Evolutionary conservation across 2,329 filamentous ascomycete genomes (phyloP), one percentile per base, ranked within the genome.

Genomic region (Sclerotinia borealis): DNA sequence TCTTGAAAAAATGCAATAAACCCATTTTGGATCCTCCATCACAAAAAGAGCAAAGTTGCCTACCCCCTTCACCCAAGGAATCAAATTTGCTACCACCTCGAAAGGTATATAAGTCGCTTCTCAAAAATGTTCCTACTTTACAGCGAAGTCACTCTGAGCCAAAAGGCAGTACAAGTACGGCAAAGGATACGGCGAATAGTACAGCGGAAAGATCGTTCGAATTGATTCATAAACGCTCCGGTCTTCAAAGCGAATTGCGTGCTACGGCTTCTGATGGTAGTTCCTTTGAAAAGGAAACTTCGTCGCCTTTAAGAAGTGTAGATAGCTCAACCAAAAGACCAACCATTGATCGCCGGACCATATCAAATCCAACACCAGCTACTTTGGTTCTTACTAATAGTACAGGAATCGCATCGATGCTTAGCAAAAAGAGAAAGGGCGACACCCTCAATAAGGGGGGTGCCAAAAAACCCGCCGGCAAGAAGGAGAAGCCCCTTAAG

Each of bases 401-500:
- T 47, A 66, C 67, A 15, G 70, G 69, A 17, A 71, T 73, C 31
- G 59, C 65, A 22, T 66, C 67, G 3, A 72, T 73, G 68, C 64
- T 72, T 15, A 61, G 54, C n/a, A 71, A 63, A 67, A 61, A 61
- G 37, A 61, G 61, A 60, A 65, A 68, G 37, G 48, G 63, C 6
- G 60, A 60, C 48, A 29, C 63, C 51, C 43, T 45, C 19, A 43
- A 56, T 17, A 56, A 56, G 1, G 54, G 54, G 13, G 19, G 19
- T 11, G 11, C 27, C 7, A 67, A 65, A 61, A 41, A 41, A 22
- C 63, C 61, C 13, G 51, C 55, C 37, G 83, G 83, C 69, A 77
- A 80, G 47, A 85, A 84, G 71, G 70, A 78, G 48, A 65, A 72
- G 1, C 66, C 73, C 2, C 64, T 81, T 27, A 80, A 79, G 56